Evolutionary conservation across 2,329 filamentous ascomycete species (phyloP), one percentile per base, ranked within the genome.

Genomic region (Colletotrichum orbiculare): DNA sequence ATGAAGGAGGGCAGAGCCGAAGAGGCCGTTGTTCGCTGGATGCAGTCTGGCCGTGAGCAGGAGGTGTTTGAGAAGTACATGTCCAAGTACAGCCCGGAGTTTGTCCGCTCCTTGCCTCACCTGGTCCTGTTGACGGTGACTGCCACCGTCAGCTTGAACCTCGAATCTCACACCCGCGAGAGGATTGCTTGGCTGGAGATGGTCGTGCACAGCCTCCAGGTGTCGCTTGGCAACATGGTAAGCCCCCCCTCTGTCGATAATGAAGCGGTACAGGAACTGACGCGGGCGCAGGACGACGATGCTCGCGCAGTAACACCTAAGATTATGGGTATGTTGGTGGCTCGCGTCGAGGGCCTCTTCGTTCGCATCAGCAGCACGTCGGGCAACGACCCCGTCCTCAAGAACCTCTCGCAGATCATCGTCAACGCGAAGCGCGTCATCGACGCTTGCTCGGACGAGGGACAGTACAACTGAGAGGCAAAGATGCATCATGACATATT

Each of bases 11-110:
- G 86, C 25, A 84, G 86, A 41, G 84, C 85, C 60, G 88, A 91
- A 71, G 84, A 86, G 57, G 89, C 87, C 46, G 83, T 89, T 73
- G 83, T 91, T 61, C 85, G 85, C 66, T 91, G 89, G 89, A 84
- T 91, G 60, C 89, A 91, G 75, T 85, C 84, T 69, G 84, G 83
- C 13, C 83, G 85, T 39, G 85, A 89, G 73, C 83, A 88, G 64
- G 85, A 89, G 66, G 84, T 91, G 55, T 91, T 90, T 74, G 81
- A 84, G 38, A 79, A 82, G 68, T 84, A 84, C 54, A 79, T 87
- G 50, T 77, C 78, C 53, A 83, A 83, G 66, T 82, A 83, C 72
- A 78, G 82, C 69, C 82, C 85, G 1, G 77, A 80, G 13, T 82
- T 86, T 67, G 80, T 91, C 64, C 82, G 82, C 61, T 82, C 83